Evolutionary conservation across 1,284 basidiomycete genomes (phyloP), one percentile per base, ranked within the genome.

Genomic region (Neolentinus lepideus): DNA sequence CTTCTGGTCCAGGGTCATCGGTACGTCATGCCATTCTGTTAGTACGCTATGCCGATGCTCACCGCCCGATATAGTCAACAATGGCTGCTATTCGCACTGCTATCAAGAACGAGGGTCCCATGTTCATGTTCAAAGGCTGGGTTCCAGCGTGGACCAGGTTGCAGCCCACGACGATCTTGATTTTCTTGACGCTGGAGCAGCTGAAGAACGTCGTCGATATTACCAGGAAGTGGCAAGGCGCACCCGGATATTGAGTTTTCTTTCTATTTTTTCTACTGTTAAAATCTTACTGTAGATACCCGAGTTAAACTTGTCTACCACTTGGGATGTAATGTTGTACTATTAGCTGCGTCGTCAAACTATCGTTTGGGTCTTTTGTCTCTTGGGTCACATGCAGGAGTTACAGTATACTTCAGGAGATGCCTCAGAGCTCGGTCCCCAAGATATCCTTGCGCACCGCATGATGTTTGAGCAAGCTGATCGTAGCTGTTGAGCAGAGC

Each of bases 71-170:
- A 10, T 62, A 85, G 78, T 90, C 88, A 16, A 87, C 90, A 1
- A 59, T 92, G 26, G 75, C 70, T 10, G 85, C 92, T 51, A 92
- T 95, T 67, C 74, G 78, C 29, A 66, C 77, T 8, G 90, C 90
- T 51, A 78, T 95, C 61, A 77, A 80, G 58, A 85, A 75, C 59
- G 93, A 96, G 68, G 94, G 93, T 4, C 68, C 89, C 2, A 84
- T 87, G 78, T 95, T 94, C 78, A 90, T 95, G 84, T 94, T 96
- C 78, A 92, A 92, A 68, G 89, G 93, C 61, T 91, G 91, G 92
- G 71, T 91, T 10, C 89, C 89, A 0, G 88, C 89, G 21, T 94
- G 90, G 90, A 83, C 81, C 56, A 78, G 92, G 68, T 77, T 94
- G 46, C 89, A 93, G 67, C 92, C 91, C 0, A 92, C 88, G 56